phyloP scores from a whole-genome alignment of 2,329 filamentous ascomycete species.

The Metarhizium brunneum region DNA sequence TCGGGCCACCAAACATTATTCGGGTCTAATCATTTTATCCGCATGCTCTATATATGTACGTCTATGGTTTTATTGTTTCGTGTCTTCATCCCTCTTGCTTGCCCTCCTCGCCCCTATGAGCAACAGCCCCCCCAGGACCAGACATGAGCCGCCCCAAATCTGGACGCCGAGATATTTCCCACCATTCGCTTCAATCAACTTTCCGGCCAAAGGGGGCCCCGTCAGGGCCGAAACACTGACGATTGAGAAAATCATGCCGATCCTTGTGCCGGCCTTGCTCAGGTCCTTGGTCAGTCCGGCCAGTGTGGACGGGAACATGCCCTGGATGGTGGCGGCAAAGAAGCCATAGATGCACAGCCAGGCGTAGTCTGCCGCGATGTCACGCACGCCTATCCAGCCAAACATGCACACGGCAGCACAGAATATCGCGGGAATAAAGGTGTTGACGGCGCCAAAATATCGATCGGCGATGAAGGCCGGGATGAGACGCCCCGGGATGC shows the following conservation, averaged over 20 bases:
- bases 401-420: conserved; percentile 35
- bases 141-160: conserved; percentile 35
- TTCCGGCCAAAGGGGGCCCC: conserved; percentile 45
- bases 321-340: conserved; percentile 53
- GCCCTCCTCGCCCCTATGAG: conserved; percentile 25
- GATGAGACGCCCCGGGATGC: conserved; percentile 45
- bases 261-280: conserved; percentile 43
- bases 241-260: conserved; percentile 52
- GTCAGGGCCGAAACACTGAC: conserved; percentile 44
- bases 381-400: conserved; percentile 44
- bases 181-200: conserved; percentile 32
- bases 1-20: neutral
- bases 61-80: neutral
- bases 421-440: conserved; percentile 40
- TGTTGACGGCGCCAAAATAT: conserved; percentile 44
- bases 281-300: conserved; percentile 41
- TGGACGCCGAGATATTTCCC: conserved; percentile 42
- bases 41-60: neutral
- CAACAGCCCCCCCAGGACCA: conserved; percentile 34
- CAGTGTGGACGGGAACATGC: conserved; percentile 49
- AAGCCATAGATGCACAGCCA: conserved; percentile 59
- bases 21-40: neutral
- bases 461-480: conserved; percentile 46
- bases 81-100: neutral
- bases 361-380: conserved; percentile 32